These are phyloP conservation scores for Colletotrichum magnum DNA, from an alignment of 2,329 filamentous ascomycete genomes.

Conservation along the genomic window DNA sequence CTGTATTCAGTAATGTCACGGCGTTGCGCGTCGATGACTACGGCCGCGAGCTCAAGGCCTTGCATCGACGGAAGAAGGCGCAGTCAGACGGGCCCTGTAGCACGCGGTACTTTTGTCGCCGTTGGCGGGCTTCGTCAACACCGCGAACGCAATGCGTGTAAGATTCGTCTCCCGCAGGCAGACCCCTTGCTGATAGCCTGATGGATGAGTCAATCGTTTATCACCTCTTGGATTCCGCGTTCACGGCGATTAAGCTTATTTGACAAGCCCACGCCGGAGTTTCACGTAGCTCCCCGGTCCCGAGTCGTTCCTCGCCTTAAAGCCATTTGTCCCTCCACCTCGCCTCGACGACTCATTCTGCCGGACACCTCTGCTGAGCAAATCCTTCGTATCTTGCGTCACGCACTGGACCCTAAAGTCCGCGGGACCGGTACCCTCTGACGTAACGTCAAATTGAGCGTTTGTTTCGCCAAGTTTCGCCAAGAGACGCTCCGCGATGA, in stretches of 20 bases:
- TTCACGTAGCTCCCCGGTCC: not conserved
- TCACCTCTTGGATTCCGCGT: not conserved
- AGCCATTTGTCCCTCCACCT: not conserved
- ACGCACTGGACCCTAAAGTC: not conserved
- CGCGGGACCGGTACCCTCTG: not conserved
- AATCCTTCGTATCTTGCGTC: not conserved
- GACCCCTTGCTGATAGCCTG: not conserved
- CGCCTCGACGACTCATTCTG: too few species aligned
- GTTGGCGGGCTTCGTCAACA: slow-evolving; percentile 12
- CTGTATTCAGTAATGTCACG: not conserved
- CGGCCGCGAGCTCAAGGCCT: not conserved
- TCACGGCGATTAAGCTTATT: slow-evolving; percentile 9
- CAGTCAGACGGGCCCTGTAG: not conserved
- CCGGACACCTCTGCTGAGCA: too few species aligned
- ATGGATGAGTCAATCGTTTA: slow-evolving; percentile 12
- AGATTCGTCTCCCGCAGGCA: not conserved
- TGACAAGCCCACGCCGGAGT: not conserved
- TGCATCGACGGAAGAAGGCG: not conserved
- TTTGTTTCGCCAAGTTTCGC: not conserved
- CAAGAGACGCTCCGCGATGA: slow-evolving; percentile 12
- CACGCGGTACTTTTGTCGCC: not conserved
- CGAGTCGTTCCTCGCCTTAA: not conserved
- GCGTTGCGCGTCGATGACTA: slow-evolving; percentile 11
- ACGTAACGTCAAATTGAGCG: not conserved
- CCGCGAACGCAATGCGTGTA: not conserved